phyloP scores from a whole-genome alignment of 2,329 filamentous ascomycete species.

The Ustulina deusta region DNA sequence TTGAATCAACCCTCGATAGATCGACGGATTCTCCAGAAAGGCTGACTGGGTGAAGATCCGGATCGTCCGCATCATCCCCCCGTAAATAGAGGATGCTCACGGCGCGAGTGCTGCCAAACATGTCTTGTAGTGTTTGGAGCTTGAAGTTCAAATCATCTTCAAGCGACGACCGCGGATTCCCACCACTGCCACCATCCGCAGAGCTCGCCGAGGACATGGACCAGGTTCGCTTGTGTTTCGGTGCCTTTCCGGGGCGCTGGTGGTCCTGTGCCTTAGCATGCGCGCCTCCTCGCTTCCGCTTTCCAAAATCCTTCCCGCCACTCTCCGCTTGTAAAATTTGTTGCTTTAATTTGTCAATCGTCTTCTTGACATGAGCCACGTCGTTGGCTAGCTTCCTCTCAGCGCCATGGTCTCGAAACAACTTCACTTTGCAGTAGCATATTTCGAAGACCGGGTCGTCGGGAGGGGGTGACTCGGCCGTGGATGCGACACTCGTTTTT shows the following conservation, averaged over 20 bases:
- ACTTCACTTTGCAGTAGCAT: conserved; percentile 95
- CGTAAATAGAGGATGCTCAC: conserved; percentile 82
- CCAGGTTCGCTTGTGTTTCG: conserved; percentile 94
- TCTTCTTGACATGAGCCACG: conserved; percentile 93
- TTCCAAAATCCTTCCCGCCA: conserved; percentile 74
- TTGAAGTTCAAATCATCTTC: conserved; percentile 85
- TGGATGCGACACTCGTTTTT: conserved; percentile 78
- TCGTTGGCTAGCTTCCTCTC: conserved; percentile 96
- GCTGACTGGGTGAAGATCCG: conserved; percentile 80
- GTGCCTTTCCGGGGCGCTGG: conserved; percentile 80
- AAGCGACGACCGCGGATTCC: conserved; percentile 60
- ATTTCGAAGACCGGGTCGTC: conserved; percentile 73
- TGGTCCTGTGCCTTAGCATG: conserved; percentile 60
- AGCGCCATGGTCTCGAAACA: conserved; percentile 95
- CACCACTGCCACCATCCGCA: conserved; percentile 58
- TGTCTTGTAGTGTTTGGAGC: conserved; percentile 82
- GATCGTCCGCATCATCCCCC: conserved; percentile 82
- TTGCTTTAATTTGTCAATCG: conserved; percentile 94
- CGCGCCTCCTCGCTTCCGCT: conserved; percentile 68
- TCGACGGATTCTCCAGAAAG: conserved; percentile 76
- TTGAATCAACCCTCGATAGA: conserved; percentile 64
- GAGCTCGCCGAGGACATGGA: conserved; percentile 87
- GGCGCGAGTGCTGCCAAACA: conserved; percentile 86
- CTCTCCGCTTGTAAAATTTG: conserved; percentile 85
- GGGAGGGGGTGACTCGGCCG: conserved; percentile 62